Conservation (phyloP, 176 grass and related monocot species). For the Oropetium thomaeum region DNA sequence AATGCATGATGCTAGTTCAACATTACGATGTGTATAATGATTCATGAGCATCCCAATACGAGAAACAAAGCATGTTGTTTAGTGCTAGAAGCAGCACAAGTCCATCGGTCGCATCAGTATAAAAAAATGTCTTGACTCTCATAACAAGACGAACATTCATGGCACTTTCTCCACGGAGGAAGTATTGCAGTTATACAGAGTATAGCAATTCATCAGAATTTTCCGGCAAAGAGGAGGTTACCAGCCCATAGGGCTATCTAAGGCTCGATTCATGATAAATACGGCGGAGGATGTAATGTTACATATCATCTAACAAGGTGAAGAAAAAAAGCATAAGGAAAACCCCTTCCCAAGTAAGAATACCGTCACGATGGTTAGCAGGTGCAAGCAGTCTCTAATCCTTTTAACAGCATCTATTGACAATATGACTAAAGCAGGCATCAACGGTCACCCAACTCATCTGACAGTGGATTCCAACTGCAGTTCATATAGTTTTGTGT, state of each 20-base stretch:
- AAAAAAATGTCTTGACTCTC: constrained; percentile 22
- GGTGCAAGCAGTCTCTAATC: constrained; percentile 37
- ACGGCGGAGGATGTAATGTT: constrained; percentile 1
- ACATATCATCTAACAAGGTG: constrained; percentile 24
- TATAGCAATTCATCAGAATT: constrained; percentile 27
- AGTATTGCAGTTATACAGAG: constrained; percentile 35
- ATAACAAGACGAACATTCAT: not conserved
- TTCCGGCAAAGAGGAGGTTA: constrained; percentile 5
- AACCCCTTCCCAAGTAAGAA: constrained; percentile 31
- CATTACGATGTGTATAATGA: not conserved
- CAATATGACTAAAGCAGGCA: constrained; percentile 36
- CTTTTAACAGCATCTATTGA: constrained; percentile 32
- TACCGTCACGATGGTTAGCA: not conserved
- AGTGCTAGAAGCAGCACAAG: not conserved
- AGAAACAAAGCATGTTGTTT: not conserved
- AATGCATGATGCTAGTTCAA: no score
- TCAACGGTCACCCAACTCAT: not conserved
- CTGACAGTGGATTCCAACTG: not conserved
- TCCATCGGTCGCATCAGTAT: not conserved
- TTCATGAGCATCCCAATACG: not conserved
- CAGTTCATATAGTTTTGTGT: not conserved
- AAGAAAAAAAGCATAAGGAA: constrained; percentile 20
- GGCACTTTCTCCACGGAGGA: constrained; percentile 21
- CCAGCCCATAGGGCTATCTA: constrained; percentile 23
- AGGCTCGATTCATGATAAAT: constrained; percentile 15